Conservation (phyloP, 345 rosid species). For the Trapa bicornis region DNA sequence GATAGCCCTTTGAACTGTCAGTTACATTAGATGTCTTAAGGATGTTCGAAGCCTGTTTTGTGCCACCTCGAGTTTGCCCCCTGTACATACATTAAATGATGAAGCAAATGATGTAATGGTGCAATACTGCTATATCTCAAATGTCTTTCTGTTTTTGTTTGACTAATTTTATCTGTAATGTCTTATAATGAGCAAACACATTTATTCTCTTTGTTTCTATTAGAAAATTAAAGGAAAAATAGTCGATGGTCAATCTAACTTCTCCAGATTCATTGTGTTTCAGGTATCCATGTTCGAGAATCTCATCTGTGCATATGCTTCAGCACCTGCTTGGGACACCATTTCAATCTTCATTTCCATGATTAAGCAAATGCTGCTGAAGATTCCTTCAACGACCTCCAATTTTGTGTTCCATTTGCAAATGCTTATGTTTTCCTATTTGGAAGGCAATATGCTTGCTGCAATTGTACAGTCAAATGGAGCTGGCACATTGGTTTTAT, state of each 20-base stretch:
- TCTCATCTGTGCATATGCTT: not conserved
- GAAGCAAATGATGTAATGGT: not conserved
- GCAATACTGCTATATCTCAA: not conserved
- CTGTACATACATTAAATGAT: not conserved
- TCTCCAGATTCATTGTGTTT: not conserved
- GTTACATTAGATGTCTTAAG: not conserved
- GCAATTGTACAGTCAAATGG: conserved; percentile 3
- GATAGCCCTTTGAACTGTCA: not conserved
- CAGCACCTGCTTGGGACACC: not conserved
- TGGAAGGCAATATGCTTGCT: conserved; percentile 1
- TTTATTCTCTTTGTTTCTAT: not conserved
- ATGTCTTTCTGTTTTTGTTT: not conserved
- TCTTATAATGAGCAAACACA: not conserved
- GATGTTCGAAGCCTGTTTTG: not conserved
- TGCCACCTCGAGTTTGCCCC: not conserved
- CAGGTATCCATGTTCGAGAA: not conserved
- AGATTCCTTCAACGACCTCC: not conserved
- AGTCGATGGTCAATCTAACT: not conserved
- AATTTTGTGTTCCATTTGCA: not conserved
- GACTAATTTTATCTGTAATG: no score
- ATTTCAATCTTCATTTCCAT: not conserved
- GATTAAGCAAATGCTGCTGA: no score
- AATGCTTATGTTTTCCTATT: not conserved
- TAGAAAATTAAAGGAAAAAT: not conserved
- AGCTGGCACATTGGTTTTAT: not conserved